Evolutionary conservation across 768 basidiomycete species (phyloP).

Genomic region (Amanita fuliginea): DNA sequence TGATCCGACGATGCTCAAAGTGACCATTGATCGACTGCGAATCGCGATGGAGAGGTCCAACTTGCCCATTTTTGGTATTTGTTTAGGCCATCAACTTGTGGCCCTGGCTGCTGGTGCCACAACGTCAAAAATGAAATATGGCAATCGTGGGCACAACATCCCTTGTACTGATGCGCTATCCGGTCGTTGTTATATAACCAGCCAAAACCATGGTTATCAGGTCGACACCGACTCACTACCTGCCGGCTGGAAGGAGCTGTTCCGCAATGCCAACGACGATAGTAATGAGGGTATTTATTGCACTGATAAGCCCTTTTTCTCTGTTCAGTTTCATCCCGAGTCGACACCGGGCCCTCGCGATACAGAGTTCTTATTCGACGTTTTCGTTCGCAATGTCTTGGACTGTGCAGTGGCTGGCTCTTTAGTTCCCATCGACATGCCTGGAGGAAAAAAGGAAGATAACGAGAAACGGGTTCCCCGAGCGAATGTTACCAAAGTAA

Average conservation of each 20-base stretch:
- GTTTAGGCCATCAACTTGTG: conserved; percentile 94
- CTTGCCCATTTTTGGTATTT: conserved; percentile 94
- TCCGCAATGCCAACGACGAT: conserved; percentile 92
- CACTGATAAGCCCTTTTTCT: conserved; percentile 90
- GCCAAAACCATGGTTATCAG: conserved; percentile 97
- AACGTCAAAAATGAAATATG: conserved; percentile 99
- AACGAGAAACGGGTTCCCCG: conserved; percentile 67
- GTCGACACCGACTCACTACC: conserved; percentile 78
- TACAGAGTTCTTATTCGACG: conserved; percentile 98
- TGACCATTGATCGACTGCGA: conserved; percentile 60
- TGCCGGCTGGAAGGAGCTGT: conserved; percentile 84
- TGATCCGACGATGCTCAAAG: conserved; percentile 76
- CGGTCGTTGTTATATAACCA: conserved; percentile 97
- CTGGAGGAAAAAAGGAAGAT: conserved; percentile 73
- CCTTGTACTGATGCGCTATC: conserved; percentile 92
- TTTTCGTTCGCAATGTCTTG: conserved; percentile 82
- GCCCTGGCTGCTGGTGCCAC: conserved; percentile 89
- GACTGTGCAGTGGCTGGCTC: conserved; percentile 55
- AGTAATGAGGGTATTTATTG: conserved; percentile 98
- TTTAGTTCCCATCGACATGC: conserved; percentile 52
- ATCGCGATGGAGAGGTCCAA: conserved; percentile 62
- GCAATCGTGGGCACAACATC: conserved; percentile 98
- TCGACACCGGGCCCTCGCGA: conserved; percentile 94
- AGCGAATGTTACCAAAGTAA: conserved; percentile 79
- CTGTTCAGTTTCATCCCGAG: conserved; percentile 99